Evolutionary conservation across 306 rosid species (phyloP).

Genomic region (Ammopiptanthus mongolicus): DNA sequence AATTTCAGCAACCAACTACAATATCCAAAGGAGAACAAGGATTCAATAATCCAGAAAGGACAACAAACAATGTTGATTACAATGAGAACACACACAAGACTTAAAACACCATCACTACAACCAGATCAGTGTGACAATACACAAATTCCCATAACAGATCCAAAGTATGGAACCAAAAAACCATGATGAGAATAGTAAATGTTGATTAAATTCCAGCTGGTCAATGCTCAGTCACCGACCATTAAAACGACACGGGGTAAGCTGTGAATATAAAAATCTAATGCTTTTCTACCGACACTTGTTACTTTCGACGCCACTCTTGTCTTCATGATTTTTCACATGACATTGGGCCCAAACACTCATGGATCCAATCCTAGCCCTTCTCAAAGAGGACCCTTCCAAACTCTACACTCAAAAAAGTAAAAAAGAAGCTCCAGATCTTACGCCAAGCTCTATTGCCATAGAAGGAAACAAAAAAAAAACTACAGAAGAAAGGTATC

Average conservation of each 20-base stretch:
- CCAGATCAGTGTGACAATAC: background rate
- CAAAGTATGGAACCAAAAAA: background rate
- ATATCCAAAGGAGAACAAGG: background rate
- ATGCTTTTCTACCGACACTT: slow-evolving; percentile 33
- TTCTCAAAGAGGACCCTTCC: background rate
- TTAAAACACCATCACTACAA: background rate
- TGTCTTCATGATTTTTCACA: slow-evolving; percentile 31
- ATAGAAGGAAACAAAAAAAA: background rate
- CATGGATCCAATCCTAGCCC: slow-evolving; percentile 2
- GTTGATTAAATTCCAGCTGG: slow-evolving; percentile 3
- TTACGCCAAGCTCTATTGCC: slow-evolving; percentile 14
- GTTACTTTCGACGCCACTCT: slow-evolving; percentile 29
- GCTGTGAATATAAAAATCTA: slow-evolving; percentile 34
- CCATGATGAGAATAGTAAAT: background rate
- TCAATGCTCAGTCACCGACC: slow-evolving; percentile 22
- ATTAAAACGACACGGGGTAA: slow-evolving; percentile 2
- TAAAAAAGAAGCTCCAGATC: slow-evolving; percentile 18
- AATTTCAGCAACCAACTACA: background rate
- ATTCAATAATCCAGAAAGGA: background rate
- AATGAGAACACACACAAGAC: background rate
- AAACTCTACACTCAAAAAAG: background rate
- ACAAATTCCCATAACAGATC: slow-evolving; percentile 22
- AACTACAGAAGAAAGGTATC: background rate
- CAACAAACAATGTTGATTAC: background rate
- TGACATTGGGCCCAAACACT: slow-evolving; percentile 37